phyloP scores from a whole-genome alignment of 768 basidiomycete genomes.

The Russula emetica region DNA sequence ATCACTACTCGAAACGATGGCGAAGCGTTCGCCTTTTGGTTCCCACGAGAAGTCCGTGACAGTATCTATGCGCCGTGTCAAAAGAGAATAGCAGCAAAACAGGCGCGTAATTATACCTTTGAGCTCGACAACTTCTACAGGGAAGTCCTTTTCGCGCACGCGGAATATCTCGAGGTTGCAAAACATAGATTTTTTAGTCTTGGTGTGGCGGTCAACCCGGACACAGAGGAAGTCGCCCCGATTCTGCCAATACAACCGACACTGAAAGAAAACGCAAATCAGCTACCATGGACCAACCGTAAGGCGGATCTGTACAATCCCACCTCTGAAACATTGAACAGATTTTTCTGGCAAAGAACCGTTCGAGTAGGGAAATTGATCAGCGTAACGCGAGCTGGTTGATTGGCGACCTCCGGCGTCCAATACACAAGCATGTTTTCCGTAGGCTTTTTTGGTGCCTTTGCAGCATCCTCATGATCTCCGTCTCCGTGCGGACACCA shows the following conservation, averaged over 20 bases:
- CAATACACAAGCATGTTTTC: slow-evolving; percentile 97
- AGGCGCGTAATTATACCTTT: slow-evolving; percentile 57
- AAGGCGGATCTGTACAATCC: slow-evolving; percentile 30
- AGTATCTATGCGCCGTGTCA: slow-evolving; percentile 52
- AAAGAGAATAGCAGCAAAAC: slow-evolving; percentile 13
- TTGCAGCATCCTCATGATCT: slow-evolving; percentile 67
- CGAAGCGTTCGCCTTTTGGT: slow-evolving; percentile 92
- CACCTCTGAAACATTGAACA: slow-evolving; percentile 97
- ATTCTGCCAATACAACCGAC: slow-evolving; percentile 97
- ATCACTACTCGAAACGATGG: slow-evolving; percentile 90
- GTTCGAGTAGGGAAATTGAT: slow-evolving; percentile 81
- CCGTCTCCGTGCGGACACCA: slow-evolving; percentile 94
- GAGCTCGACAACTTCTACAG: slow-evolving; percentile 94
- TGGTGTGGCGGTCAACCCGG: slow-evolving; percentile 97
- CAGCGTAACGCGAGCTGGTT: slow-evolving; percentile 95
- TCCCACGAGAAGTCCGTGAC: slow-evolving; percentile 99
- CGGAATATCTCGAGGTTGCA: slow-evolving; percentile 98
- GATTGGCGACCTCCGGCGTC: slow-evolving; percentile 95
- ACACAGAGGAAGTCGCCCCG: slow-evolving; percentile 98
- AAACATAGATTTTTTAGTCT: slow-evolving; percentile 97
- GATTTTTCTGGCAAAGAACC: slow-evolving; percentile 87
- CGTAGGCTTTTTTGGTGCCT: slow-evolving; percentile 55
- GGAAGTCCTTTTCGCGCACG: slow-evolving; percentile 94
- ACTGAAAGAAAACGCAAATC: slow-evolving; percentile 46
- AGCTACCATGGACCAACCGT: background rate